Evolutionary conservation across 2,329 filamentous ascomycete species (phyloP), one percentile per base, ranked within the genome.

Genomic region (Eurotiales sp.): DNA sequence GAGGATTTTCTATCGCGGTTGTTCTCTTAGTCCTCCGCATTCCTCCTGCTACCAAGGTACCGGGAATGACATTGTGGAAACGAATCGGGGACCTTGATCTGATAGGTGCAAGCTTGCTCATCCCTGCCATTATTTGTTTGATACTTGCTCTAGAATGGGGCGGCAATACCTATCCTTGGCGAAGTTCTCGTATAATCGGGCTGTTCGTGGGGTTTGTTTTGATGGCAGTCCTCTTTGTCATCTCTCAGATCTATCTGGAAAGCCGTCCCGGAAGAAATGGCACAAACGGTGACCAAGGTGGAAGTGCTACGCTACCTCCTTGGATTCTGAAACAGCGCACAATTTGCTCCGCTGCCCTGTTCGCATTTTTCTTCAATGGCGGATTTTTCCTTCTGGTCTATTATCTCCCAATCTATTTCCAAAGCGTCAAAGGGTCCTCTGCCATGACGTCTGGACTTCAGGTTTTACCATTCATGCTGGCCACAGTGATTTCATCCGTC

Each of bases 131-230:
- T 10, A 55, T 72, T 23, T 72, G 64, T 55, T 69, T 73, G 27
- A 56, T 78, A 12, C 65, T 79, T 0, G 74, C 72, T 2, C 61
- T 80, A 5, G 72, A 79, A 52, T 77, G 69, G 59, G 76, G 72
- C 3, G 71, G 71, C n/a, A 53, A 60, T 0, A 60, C 61, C 0
- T 64, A 70, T 27, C 17, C 65, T 1, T 75, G 73, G 73, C 57
- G 56, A 11, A 57, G 51, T 21, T 57, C 64, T 15, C 58, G 58
- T 4, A 72, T 80, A n/a, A 72, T 80, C 41, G 77, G 74, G 1
- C 58, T 65, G 0, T 61, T 80, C 6, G 66, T 77, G 37, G 72
- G 72, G 14, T 76, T 72, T 42, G 67, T 55, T 15, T 12, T 73
- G 1, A 57, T 76, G 40, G 12, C 61, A 2, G 51, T 66, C 14